Evolutionary conservation across 352 stramenopile species (phyloP), one percentile per base, ranked within the genome.

Genomic region (Globisporangium acanthophoron): DNA sequence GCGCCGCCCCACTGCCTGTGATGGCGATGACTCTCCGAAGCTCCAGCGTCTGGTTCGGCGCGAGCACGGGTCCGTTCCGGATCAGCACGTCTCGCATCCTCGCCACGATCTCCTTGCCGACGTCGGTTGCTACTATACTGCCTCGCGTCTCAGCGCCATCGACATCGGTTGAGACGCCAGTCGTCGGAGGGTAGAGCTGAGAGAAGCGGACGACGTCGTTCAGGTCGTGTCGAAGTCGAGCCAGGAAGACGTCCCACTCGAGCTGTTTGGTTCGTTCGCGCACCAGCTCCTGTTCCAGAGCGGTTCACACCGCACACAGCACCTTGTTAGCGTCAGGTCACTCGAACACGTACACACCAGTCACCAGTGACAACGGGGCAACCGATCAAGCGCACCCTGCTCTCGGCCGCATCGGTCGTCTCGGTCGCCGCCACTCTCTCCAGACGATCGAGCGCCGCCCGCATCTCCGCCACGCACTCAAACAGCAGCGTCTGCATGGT

Each of bases 391-490:
- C 13, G 35, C 74, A 80, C 71, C 71, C 66, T 74, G 73, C 61
- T 73, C 71, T 74, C 64, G 56, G 61, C 70, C 64, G 63, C 59
- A 31, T 74, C 61, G 3, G 55, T 47, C 50, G 37, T 61, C 48
- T 76, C 59, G 40, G 53, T 35, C 18, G 64, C n/a, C 27, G 33
- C 54, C 35, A 74, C 16, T 40, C 40, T 44, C 4, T 80, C 61
- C 49, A 80, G 66, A 43, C 66, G 64, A 33, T 65, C 39, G 0
- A 77, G 47, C 18, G 66, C 71, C 47, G 73, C 76, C 60, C 75
- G 70, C 53, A 76, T 72, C 59, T 80, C 71, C 44, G 61, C 67
- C 33, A 74, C 59, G 52, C 71, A 78, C 52, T 80, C 71, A 29
- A 58, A 72, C 37, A 78, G 64, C 13, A 80, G 33, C 5, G 57